A percentile compares a stretch with the other conserved stretches of the same genome.
These are phyloP conservation scores for Rhodotorula mucilaginosa DNA, from an alignment of 1,284 basidiomycete genomes.

Conservation along the genomic window DNA sequence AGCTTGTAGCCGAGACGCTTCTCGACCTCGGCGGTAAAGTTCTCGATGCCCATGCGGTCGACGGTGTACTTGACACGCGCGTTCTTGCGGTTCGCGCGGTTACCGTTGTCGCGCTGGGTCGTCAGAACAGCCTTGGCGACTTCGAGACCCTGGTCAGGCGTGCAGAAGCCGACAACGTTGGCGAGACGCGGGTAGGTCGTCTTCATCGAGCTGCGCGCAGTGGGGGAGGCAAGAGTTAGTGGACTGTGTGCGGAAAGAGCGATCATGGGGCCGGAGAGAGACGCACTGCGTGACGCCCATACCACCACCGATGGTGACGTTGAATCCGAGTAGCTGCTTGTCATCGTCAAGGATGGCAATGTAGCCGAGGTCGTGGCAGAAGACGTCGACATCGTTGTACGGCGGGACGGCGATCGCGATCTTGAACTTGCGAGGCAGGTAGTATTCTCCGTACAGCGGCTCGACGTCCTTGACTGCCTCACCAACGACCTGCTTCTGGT, in stretches of 20 bases:
- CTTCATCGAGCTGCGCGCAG: constrained; percentile 70
- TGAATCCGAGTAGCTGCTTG: constrained; percentile 50
- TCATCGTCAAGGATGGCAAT: constrained; percentile 69
- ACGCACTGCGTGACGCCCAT: constrained; percentile 91
- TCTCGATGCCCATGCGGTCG: constrained; percentile 84
- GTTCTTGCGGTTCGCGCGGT: constrained; percentile 76
- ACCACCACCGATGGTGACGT: constrained; percentile 66
- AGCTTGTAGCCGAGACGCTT: constrained; percentile 79
- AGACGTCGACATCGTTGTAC: constrained; percentile 93
- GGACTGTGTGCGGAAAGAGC: not conserved
- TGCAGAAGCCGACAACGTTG: constrained; percentile 88
- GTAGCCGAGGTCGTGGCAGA: constrained; percentile 70
- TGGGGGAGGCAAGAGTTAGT: not conserved
- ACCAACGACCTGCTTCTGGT: constrained; percentile 89
- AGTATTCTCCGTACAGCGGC: constrained; percentile 94
- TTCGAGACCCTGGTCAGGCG: constrained; percentile 76
- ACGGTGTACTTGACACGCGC: constrained; percentile 76
- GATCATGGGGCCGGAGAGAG: not conserved
- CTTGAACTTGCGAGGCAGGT: constrained; percentile 85
- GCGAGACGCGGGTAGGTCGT: constrained; percentile 94
- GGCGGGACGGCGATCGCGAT: constrained; percentile 94
- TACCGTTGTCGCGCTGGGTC: constrained; percentile 92
- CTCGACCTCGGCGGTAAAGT: constrained; percentile 88
- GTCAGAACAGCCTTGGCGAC: constrained; percentile 93
- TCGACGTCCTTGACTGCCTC: constrained; percentile 91